These are phyloP conservation scores for Murraya koenigii DNA, from an alignment of 345 rosid genomes.

Conservation along the genomic window DNA sequence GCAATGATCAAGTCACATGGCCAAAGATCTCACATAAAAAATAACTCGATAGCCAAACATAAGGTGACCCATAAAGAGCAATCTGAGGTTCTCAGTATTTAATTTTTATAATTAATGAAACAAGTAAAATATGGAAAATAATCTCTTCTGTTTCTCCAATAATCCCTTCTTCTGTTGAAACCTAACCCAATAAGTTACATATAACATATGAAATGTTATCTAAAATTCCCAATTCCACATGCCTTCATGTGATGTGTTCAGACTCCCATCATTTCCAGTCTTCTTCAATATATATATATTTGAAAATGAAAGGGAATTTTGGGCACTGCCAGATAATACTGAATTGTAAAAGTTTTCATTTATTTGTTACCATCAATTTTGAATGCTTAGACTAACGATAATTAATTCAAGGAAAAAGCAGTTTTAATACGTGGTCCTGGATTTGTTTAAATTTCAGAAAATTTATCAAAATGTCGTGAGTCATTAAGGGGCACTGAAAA, in stretches of 20 bases:
- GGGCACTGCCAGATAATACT: not conserved
- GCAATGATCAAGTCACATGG: not conserved
- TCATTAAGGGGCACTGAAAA: too few species aligned
- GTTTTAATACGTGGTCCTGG: not conserved
- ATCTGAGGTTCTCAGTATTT: too few species aligned
- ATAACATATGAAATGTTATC: not conserved
- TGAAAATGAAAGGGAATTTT: not conserved
- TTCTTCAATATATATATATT: too few species aligned
- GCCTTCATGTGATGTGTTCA: constrained; percentile 1
- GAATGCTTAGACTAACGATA: not conserved
- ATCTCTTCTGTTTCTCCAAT: too few species aligned
- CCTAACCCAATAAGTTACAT: not conserved
- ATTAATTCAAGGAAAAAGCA: not conserved
- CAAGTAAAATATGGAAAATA: too few species aligned
- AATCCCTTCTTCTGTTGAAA: not conserved
- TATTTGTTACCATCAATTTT: not conserved
- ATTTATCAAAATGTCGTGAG: not conserved
- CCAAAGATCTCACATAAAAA: not conserved
- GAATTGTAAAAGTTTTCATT: not conserved
- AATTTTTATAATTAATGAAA: too few species aligned
- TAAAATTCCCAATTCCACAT: not conserved
- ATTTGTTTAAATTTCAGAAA: not conserved
- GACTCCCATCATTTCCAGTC: not conserved
- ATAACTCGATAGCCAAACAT: not conserved
- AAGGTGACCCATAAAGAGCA: too few species aligned